Conservation (phyloP, 2,329 filamentous ascomycete species). For the Aotearoamyces nothofagi region DNA sequence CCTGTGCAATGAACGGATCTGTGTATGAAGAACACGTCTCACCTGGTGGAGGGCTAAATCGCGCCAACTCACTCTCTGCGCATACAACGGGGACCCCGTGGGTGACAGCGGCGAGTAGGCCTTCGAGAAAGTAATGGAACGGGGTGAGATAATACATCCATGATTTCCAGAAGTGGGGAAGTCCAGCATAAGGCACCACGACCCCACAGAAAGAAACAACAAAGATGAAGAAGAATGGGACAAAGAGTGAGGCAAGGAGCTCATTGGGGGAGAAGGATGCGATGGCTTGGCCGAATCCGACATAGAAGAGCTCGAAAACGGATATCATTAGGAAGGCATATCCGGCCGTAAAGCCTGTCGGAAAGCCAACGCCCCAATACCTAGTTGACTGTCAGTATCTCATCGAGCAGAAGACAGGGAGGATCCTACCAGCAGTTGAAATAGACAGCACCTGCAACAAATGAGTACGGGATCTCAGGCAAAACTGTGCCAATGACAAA, state of each 20-base stretch:
- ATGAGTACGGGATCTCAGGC: conserved; percentile 55
- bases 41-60: conserved; percentile 48
- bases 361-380: conserved; percentile 64
- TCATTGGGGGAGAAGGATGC: conserved; percentile 52
- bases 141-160: conserved; percentile 40
- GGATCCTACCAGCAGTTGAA: too few relatives aligned
- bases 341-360: conserved; percentile 48
- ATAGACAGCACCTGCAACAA: conserved; percentile 51
- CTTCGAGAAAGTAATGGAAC: conserved; percentile 56
- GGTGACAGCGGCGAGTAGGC: conserved; percentile 50
- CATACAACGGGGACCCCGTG: conserved; percentile 33
- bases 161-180: conserved; percentile 17
- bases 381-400: too few relatives aligned
- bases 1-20: conserved; percentile 31
- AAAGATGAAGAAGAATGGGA: conserved; percentile 57
- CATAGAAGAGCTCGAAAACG: conserved; percentile 37
- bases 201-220: conserved; percentile 56
- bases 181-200: conserved; percentile 50
- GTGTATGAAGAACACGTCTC: conserved; percentile 54
- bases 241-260: conserved; percentile 47
- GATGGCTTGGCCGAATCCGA: conserved; percentile 52
- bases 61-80: conserved; percentile 34
- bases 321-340: conserved; percentile 59
- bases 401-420: conserved; percentile 51
- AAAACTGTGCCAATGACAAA: conserved; percentile 62